Evolutionary conservation across 495 filamentous ascomycete genomes (phyloP), one percentile per base, ranked within the genome.

Genomic region (Hyphodiscus hymeniophilus): DNA sequence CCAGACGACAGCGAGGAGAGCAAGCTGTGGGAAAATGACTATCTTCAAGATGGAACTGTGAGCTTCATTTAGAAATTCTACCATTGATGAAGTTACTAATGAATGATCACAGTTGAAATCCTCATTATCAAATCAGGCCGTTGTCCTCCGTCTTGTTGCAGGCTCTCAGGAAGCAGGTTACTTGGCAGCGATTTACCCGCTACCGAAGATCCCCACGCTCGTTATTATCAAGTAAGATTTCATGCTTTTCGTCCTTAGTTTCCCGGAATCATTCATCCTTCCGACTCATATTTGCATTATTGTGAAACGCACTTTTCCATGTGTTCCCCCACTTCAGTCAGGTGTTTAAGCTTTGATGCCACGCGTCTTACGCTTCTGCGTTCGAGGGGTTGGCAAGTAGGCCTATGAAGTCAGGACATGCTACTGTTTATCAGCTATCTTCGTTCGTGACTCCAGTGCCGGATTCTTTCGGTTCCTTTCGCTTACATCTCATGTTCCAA

Each of bases 151-250:
- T 42, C 70, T 96, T 11, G 63, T 66, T 18, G 76, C 80, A 16
- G 84, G 79, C 10, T 88, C 81, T 12, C 72, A 80, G 47, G 91
- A 95, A 66, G 88, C 87, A 12, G 77, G 76, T 2, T 92, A 84
- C 54, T 69, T 97, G 5, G 73, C 82, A 3, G 85, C 86, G 3
- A 82, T 95, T 58, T 94, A 83, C 56, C 85, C 86, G 0, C 64
- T 95, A 7, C 69, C 75, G 1, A 77, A 75, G 42, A 80, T 80
- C 36, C 92, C 91, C 0, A 80, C 85, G 4, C 62, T 94, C 1
- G 72, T 95, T 10, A 64, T 94, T 5, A 89, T 96, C 47, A 48
- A 56, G 56, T 58, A 51, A 35, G 54, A 42, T n/a, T 7, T 39
- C 12, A 5, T 21, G 35, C 35, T 8, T 6, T n/a, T n/a, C n/a